Base-by-base conservation (phyloP, 73 alveolate genomes). In the Paramecium sonneborni region DNA sequence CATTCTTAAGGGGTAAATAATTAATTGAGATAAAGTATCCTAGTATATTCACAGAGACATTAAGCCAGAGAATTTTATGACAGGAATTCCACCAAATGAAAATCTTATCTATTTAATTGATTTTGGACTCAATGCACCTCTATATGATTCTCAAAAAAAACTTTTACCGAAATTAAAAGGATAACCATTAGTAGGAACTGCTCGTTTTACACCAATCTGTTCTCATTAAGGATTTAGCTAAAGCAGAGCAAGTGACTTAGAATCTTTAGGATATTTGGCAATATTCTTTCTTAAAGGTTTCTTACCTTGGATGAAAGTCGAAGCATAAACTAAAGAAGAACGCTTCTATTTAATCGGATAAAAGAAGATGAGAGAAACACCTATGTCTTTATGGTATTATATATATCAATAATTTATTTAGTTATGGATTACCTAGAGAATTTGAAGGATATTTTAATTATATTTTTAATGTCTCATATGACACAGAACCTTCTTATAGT, bases 251-350 rank as follows among this genome's bases (percentile, higher is more conserved):
- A 98, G 96, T 95, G 99, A 97, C 92, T 86, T 97, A 58, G 99
- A 96, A 93, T 68, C 96, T 48, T 92, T 96, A 46, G 96, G 97
- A 37, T 94, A 96, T 93, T 91, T 96, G 85, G 93, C 96, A 70
- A 43, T 95, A 15, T 96, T 95, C 86, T 96, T 97, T 92, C 35
- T 95, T 10, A 96, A 95, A 92, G 98, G 98, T 37, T 86, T 93
- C 74, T 79, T 97, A 37, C 99, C 99, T 48, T 97, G 99, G 99
- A 95, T 94, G 92, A 98, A 98, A 37, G 84, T 97, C 35, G 93
- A 86, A 11, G 98, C 92, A 20, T 93, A 94, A 69, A 93, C 92
- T n/a, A 93, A 94, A 46, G 87, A 93, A 39, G 97, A 94, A 20
- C 93, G 86, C 24, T 94, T 93, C 48, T 48, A 93, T 24, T 20